Conservation (phyloP, 2,329 filamentous ascomycete genomes). For the Karstenula rhodostoma region DNA sequence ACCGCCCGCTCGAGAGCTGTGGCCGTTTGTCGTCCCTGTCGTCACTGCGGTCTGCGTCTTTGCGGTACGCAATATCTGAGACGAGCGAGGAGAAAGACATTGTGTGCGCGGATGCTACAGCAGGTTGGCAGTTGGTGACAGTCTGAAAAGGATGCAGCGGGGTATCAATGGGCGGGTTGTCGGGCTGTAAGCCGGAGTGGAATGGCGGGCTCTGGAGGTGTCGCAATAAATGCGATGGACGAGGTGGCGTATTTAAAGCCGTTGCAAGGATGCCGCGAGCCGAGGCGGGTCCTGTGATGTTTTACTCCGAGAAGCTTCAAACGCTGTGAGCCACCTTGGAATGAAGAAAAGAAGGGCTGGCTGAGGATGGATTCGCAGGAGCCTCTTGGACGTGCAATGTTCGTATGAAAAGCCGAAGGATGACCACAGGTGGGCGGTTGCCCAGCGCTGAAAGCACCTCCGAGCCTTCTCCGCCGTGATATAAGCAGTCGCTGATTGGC, state of each 20-base stretch:
- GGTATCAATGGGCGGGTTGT: constrained; percentile 10
- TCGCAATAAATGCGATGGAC: constrained; percentile 12
- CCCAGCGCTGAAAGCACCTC: constrained; percentile 7
- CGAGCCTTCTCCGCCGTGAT: constrained; percentile 12
- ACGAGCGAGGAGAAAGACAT: constrained; percentile 64
- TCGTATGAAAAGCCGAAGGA: not conserved
- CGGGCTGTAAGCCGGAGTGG: constrained; percentile 7
- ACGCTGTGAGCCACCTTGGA: not conserved
- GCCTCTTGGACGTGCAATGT: not conserved
- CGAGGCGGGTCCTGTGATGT: constrained; percentile 13
- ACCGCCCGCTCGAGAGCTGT: constrained; percentile 56
- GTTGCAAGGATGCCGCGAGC: constrained; percentile 15
- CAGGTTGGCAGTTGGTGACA: not conserved
- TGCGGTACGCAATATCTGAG: constrained; percentile 60
- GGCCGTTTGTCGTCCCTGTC: constrained; percentile 50
- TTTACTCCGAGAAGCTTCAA: constrained; percentile 15
- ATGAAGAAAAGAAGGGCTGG: not conserved
- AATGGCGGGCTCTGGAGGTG: constrained; percentile 1
- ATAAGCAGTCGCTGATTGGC: constrained; percentile 8
- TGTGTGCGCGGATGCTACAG: constrained; percentile 15
- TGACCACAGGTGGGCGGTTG: not conserved
- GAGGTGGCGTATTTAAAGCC: constrained; percentile 11
- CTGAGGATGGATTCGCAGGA: not conserved
- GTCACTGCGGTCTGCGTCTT: constrained; percentile 45
- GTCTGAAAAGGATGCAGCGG: not conserved